Base-by-base conservation (phyloP, 345 rosid genomes). In the Murraya koenigii region DNA sequence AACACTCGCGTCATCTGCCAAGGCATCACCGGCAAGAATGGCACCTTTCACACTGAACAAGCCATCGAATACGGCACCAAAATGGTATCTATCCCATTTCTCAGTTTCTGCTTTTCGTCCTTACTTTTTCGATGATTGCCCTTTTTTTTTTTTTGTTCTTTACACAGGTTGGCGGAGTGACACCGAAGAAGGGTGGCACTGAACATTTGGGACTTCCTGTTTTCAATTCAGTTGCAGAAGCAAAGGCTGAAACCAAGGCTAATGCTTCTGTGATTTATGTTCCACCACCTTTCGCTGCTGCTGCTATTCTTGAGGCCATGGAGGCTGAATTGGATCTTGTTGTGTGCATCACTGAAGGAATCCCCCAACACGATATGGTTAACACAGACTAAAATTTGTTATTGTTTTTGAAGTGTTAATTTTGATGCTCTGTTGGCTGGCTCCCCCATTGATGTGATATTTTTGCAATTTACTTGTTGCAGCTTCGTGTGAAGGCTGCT, bases 321-420 rank as follows among this genome's bases (percentile, higher is more conserved):
- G 91, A 90, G 62, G 98, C 99, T 80, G 98, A 95, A 47, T 67
- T 95, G 80, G 97, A 93, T 86, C 96, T 95, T 66, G 83, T 90
- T 64, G 99, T 95, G 60, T 95, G 99, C 83, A 92, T 93, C 52
- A 93, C 99, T 0, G 99, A 95, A 86, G 99, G 98, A 75, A 92
- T 93, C 67, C 99, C 99, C 79, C 98, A 93, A 74, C 98, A 93
- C 77, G 99, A 95, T 80, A 95, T 95, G 99, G 99, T 93, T 85
- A 69, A 13, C 49, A 44, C 49, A 44, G 13, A 44, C 17, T 44
- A 44, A 44, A 11, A 13, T 44, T 44, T 44, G 5, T 13, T 44
- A 2, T 41, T 41, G 15, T 11, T 41, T 35, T 0, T 35, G 38
- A 5, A 9, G 3, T 39, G 47, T 39, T 49, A 41, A 13, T 49